phyloP scores from a whole-genome alignment of 169 alveolate genomes.

The Theileria parva region DNA sequence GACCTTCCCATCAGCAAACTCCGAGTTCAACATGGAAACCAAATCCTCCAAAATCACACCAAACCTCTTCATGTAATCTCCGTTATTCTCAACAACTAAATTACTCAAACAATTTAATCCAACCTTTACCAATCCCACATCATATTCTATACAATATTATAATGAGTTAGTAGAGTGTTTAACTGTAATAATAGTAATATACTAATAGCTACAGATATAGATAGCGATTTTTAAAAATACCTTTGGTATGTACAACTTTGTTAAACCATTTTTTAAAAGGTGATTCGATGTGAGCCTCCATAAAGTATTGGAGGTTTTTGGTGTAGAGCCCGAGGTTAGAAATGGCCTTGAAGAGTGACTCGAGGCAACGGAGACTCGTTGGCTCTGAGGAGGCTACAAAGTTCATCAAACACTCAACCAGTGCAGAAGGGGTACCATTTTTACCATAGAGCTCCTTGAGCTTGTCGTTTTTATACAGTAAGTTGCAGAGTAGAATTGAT shows the following conservation, averaged over 20 bases:
- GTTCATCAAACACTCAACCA: slow-evolving; percentile 77
- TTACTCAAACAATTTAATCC: slow-evolving; percentile 87
- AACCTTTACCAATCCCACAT: slow-evolving; percentile 64
- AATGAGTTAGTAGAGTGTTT: not conserved
- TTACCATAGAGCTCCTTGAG: slow-evolving; percentile 83
- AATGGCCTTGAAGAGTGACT: slow-evolving; percentile 84
- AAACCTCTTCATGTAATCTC: slow-evolving; percentile 81
- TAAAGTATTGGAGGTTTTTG: slow-evolving; percentile 77
- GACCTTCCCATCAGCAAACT: slow-evolving; percentile 81
- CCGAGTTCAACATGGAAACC: slow-evolving; percentile 72
- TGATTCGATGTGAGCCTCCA: slow-evolving; percentile 73
- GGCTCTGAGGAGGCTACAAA: slow-evolving; percentile 78
- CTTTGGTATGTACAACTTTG: slow-evolving; percentile 57
- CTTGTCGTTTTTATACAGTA: slow-evolving; percentile 82
- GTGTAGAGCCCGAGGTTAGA: slow-evolving; percentile 84
- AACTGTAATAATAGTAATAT: not conserved
- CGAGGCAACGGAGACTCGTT: slow-evolving; percentile 82
- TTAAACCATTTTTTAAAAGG: slow-evolving; percentile 74
- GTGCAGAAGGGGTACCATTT: slow-evolving; percentile 86
- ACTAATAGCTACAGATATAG: not conserved
- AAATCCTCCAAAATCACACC: slow-evolving; percentile 82
- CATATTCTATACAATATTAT: slow-evolving; percentile 14
- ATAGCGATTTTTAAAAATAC: not conserved
- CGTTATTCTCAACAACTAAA: slow-evolving; percentile 87
- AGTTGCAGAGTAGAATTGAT: slow-evolving; percentile 82